Conservation (phyloP, 495 filamentous ascomycete genomes). For the Neurospora africana region DNA sequence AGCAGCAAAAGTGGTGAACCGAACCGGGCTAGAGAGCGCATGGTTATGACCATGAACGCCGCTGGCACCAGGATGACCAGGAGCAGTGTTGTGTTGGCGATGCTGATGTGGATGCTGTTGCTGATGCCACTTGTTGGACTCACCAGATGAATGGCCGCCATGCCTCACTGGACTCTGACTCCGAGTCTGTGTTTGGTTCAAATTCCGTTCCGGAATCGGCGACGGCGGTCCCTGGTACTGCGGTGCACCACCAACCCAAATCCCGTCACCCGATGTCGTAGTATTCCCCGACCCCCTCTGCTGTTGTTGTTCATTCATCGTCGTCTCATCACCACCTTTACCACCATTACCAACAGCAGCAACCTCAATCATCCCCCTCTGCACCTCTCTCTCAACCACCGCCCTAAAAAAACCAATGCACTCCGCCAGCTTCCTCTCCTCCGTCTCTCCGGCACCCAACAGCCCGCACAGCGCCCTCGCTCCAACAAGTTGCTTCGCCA, state of each 20-base stretch:
- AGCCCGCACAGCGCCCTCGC: slow-evolving; percentile 27
- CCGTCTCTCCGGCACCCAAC: slow-evolving; percentile 18
- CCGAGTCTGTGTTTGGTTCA: background rate
- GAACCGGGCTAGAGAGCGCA: background rate
- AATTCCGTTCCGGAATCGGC: background rate
- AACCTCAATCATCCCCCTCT: background rate
- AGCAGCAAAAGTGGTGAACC: background rate
- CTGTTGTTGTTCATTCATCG: background rate
- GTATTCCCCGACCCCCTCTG: background rate
- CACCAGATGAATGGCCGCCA: background rate
- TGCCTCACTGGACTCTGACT: background rate
- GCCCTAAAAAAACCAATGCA: slow-evolving; percentile 29
- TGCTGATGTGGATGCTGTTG: background rate
- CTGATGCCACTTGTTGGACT: background rate
- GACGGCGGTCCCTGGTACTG: background rate
- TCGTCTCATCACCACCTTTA: background rate
- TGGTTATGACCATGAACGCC: background rate
- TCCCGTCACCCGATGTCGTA: background rate
- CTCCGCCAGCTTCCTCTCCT: slow-evolving; percentile 29
- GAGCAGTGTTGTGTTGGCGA: background rate
- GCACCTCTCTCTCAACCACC: slow-evolving; percentile 20
- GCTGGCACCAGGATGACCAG: background rate
- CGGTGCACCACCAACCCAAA: background rate
- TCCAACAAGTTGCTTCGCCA: slow-evolving; percentile 36
- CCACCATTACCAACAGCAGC: background rate